Evolutionary conservation across 768 basidiomycete species (phyloP).

Genomic region (Pleurotus salmoneostramineus): DNA sequence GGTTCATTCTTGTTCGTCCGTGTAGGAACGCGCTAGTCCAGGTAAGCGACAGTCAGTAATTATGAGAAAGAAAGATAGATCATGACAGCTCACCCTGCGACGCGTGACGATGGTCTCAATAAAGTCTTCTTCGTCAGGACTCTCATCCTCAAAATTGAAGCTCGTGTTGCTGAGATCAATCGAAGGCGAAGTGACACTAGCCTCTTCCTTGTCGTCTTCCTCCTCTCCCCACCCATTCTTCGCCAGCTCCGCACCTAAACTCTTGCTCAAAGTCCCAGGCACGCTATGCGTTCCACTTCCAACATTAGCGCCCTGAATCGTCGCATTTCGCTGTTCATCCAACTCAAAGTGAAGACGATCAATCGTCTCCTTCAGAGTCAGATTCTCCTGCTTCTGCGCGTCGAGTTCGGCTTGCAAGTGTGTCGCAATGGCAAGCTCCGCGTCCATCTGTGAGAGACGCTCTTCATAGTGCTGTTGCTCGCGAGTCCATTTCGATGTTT

Average conservation of each 20-base stretch:
- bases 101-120: conserved; percentile 88
- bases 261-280: conserved; percentile 62
- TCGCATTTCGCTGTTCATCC: conserved; percentile 74
- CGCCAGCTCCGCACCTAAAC: conserved; percentile 70
- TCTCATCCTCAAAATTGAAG: conserved; percentile 41
- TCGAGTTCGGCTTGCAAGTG: conserved; percentile 74
- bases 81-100: conserved; percentile 47
- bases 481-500: conserved; percentile 59
- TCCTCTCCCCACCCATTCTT: conserved; percentile 38
- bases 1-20: conserved; percentile 50
- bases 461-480: conserved; percentile 74
- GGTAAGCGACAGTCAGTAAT: conserved; percentile 6
- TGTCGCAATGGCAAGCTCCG: conserved; percentile 66
- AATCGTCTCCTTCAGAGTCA: conserved; percentile 92
- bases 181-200: conserved; percentile 22
- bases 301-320: conserved; percentile 26
- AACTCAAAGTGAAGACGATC: conserved; percentile 92
- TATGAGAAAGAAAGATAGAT: conserved; percentile 4
- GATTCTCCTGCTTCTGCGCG: conserved; percentile 92
- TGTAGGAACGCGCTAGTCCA: conserved; percentile 59
- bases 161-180: conserved; percentile 25
- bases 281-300: conserved; percentile 46
- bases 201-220: conserved; percentile 27
- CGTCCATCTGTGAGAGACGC: conserved; percentile 64
- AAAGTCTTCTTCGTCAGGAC: conserved; percentile 67